Percentiles rank a stretch among this genome's conserved stretches.
phyloP scores from a whole-genome alignment of 345 rosid genomes.

The Moringa oleifera region DNA sequence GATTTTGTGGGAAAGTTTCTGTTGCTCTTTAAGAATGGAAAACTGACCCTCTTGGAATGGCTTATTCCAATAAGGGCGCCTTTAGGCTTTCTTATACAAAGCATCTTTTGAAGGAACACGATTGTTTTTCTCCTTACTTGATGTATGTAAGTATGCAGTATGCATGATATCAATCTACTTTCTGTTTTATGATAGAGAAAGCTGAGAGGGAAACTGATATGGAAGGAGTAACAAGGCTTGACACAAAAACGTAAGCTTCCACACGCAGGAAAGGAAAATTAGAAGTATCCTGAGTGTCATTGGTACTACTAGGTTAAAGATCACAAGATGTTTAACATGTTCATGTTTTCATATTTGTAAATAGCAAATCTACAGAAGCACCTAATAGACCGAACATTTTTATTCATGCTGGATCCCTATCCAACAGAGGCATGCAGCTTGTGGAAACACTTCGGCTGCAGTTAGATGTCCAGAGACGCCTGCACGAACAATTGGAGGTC shows the following conservation, averaged over 20 bases:
- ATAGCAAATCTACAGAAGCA: too few species aligned
- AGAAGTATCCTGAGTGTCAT: background rate
- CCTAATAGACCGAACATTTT: too few species aligned
- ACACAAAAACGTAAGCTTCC: background rate
- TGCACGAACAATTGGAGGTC: background rate
- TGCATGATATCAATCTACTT: too few species aligned
- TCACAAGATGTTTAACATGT: background rate
- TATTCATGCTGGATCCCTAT: background rate
- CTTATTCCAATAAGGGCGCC: too few species aligned
- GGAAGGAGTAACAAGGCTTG: background rate
- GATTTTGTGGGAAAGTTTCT: too few species aligned
- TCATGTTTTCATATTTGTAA: too few species aligned
- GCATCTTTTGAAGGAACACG: too few species aligned
- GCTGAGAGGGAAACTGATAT: background rate
- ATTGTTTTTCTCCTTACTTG: too few species aligned
- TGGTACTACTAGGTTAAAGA: background rate
- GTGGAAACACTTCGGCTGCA: background rate
- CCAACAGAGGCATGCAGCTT: background rate
- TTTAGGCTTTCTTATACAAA: too few species aligned
- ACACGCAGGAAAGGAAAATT: background rate
- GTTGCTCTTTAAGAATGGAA: too few species aligned
- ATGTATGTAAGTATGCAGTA: too few species aligned
- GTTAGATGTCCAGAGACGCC: background rate
- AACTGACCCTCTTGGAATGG: too few species aligned
- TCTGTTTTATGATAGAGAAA: background rate